Base-by-base conservation (phyloP, 192 early-diverging fungal genomes). In the Entomortierella beljakovae region DNA sequence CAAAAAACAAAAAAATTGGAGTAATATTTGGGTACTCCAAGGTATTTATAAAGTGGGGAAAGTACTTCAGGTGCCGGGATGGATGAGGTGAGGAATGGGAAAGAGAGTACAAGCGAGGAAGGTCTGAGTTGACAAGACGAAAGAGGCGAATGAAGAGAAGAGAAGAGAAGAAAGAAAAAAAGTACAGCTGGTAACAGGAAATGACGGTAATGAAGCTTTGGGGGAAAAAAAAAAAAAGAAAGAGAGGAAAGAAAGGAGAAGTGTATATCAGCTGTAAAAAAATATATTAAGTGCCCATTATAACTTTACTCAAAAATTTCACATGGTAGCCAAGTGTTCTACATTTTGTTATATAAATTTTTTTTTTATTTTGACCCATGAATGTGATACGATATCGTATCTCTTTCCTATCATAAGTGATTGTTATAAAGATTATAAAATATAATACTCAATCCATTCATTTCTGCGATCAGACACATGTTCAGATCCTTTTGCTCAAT, bases 71-170 rank as follows among this genome's bases (percentile, higher is more conserved):
- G 40, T 42, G 31, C 23, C 16, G 38, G 40, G 46, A n/a, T 8
- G 50, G 23, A 2, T 26, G 48, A 38, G 33, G 8, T 49, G 62
- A 15, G 31, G 31, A 53, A 40, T 38, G 50, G 4, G 43, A 46
- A 46, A 25, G 57, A 60, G n/a, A 26, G 57, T 18, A n/a, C 22
- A 40, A 60, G 31, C 4, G 57, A 40, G n/a, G 32, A 22, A 8
- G 28, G 16, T 15, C 18, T 7, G 13, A 15, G 31, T 56, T 28
- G 16, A 28, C 15, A 18, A 34, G n/a, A 49, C 20, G 56, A 38
- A 34, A 28, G 37, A 58, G n/a, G 66, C 29, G 53, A 58, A 57
- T 43, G 51, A 29, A 46, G 23, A 34, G 40, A 53, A 23, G 48
- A 6, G 26, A 35, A 38, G 31, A 29, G 59, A 26, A 22, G 26